Evolutionary conservation across 345 rosid species (phyloP), one percentile per base, ranked within the genome.

Genomic region (Camelina neglecta): DNA sequence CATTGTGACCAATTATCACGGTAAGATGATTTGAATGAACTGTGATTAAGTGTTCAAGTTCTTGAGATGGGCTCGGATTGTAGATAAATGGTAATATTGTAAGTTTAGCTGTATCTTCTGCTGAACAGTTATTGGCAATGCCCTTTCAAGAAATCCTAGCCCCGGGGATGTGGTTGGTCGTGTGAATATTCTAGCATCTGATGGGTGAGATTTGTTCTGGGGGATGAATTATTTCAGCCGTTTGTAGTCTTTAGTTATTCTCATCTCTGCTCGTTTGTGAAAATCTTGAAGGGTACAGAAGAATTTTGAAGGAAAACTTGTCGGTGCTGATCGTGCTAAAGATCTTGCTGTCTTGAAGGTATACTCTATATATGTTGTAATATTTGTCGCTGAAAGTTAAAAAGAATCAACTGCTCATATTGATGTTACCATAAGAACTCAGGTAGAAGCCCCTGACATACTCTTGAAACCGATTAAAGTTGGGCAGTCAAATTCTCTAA

Each of bases 291-390:
- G 98, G 87, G 83, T 92, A 57, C 97, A 90, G 76, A 90, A 90
- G 86, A 94, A 90, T 81, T 94, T 87, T 65, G 98, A 92, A 85
- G 98, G 97, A 21, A 88, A 73, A 81, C 84, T 94, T 78, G 69
- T 94, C 47, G 98, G 96, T 35, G 98, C 98, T 21, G 95, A 94
- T 78, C 97, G 96, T 69, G 60, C 85, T 13, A 94, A 94, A 81
- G 97, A 94, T 83, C 98, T 94, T 56, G 98, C 97, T 77, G 97
- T 94, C 64, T 83, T 94, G 80, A 89, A 92, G 93, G 76, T 72
- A 38, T 35, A 12, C 88, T 89, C 41, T 50, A 2, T 35, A 71
- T n/a, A 6, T 35, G 9, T 51, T 16, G 50, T 20, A 31, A 3
- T 50, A 45, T 4, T 6, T 10, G 0, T 57, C 5, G 15, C 18